Evolutionary conservation across 2,329 filamentous ascomycete species (phyloP).

Genomic region (Phialophora tarda): DNA sequence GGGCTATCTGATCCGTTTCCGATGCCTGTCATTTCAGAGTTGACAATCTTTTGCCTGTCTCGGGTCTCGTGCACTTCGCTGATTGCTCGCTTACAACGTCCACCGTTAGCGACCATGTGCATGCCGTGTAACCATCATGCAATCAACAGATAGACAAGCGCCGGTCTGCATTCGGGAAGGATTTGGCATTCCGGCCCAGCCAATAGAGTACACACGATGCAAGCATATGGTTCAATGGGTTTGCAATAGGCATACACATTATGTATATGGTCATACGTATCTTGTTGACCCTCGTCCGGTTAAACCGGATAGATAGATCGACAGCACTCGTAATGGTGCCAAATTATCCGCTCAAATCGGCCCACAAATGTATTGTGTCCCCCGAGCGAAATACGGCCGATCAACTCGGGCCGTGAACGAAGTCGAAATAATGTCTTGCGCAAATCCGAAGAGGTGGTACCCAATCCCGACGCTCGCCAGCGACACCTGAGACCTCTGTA

Average conservation of each 20-base stretch:
- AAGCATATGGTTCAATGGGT: not conserved
- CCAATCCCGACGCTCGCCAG: constrained; percentile 3
- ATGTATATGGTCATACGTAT: constrained; percentile 14
- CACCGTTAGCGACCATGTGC: constrained; percentile 5
- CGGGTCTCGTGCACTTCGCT: constrained; percentile 8
- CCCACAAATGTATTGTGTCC: not conserved
- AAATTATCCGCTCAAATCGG: not conserved
- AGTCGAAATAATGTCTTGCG: constrained; percentile 13
- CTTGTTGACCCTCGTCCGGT: constrained; percentile 6
- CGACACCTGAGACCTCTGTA: constrained; percentile 3
- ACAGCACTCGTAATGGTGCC: not conserved
- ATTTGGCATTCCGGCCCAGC: not conserved
- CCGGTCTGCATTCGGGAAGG: not conserved
- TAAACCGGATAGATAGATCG: not conserved
- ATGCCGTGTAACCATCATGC: constrained; percentile 10
- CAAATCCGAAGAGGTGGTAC: constrained; percentile 1
- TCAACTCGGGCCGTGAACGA: not conserved
- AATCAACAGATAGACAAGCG: not conserved
- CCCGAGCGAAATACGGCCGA: not conserved
- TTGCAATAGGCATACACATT: constrained; percentile 20
- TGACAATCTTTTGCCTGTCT: constrained; percentile 24
- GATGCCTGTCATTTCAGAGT: constrained; percentile 6
- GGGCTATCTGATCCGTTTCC: constrained; percentile 13
- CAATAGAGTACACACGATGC: not conserved
- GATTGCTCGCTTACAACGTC: not conserved